Evolutionary conservation across 352 stramenopile species (phyloP).

Genomic region (Thalassiosira livingstoniorum): DNA sequence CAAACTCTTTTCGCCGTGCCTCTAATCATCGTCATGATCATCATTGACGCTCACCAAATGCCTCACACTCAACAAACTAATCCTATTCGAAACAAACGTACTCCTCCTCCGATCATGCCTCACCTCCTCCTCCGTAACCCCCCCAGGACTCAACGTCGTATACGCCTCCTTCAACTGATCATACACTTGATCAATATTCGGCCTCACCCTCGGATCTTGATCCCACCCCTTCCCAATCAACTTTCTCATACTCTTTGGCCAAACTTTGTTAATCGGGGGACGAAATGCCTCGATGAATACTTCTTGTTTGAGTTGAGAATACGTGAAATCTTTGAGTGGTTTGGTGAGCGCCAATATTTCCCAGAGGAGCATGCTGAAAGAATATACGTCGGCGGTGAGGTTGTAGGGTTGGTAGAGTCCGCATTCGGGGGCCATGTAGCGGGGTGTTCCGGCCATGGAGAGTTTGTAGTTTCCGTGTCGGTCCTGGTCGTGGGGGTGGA

Average conservation of each 20-base stretch:
- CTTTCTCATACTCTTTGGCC: slow-evolving; percentile 39
- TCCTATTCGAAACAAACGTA: slow-evolving; percentile 28
- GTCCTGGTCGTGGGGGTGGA: slow-evolving; percentile 32
- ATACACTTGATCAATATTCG: slow-evolving; percentile 76
- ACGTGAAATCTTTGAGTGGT: slow-evolving; percentile 46
- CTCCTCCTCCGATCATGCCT: slow-evolving; percentile 51
- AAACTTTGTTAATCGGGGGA: slow-evolving; percentile 43
- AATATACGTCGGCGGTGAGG: slow-evolving; percentile 93
- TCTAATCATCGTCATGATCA: too few species aligned
- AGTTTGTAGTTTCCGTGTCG: slow-evolving; percentile 51
- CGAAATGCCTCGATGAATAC: slow-evolving; percentile 46
- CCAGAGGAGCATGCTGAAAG: slow-evolving; percentile 93
- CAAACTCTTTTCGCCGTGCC: too few species aligned
- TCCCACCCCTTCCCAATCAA: slow-evolving; percentile 60
- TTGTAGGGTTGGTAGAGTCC: slow-evolving; percentile 87
- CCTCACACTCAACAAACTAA: slow-evolving; percentile 16
- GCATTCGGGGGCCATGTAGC: slow-evolving; percentile 72
- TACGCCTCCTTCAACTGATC: slow-evolving; percentile 66
- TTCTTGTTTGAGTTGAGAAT: slow-evolving; percentile 45
- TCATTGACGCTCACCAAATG: slow-evolving; percentile 45
- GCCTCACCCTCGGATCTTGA: slow-evolving; percentile 66
- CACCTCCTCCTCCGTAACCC: slow-evolving; percentile 14
- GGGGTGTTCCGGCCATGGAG: slow-evolving; percentile 61
- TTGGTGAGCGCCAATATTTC: slow-evolving; percentile 89
- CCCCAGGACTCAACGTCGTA: background rate